phyloP scores from a whole-genome alignment of 345 rosid genomes.

The Salix arbutifolia region DNA sequence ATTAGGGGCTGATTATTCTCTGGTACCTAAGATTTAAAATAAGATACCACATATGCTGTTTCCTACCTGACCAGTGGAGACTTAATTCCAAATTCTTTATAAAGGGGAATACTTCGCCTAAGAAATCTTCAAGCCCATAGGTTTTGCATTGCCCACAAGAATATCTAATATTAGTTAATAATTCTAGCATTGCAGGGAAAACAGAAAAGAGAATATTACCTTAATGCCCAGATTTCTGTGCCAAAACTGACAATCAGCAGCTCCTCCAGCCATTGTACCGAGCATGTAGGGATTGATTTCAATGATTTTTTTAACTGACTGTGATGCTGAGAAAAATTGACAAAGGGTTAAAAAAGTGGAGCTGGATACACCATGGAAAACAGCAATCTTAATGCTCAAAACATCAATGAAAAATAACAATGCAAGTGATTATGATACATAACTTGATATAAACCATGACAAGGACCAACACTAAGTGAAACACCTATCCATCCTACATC shows the following conservation, averaged over 20 bases:
- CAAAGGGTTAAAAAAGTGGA: neutral
- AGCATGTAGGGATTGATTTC: conserved; percentile 94
- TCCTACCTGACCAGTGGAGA: neutral
- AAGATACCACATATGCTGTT: neutral
- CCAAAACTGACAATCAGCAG: conserved; percentile 97
- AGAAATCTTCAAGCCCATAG: neutral
- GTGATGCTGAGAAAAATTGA: conserved; percentile 53
- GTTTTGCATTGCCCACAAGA: neutral
- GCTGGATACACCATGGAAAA: neutral
- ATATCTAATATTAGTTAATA: neutral
- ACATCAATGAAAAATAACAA: neutral
- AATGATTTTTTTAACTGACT: conserved; percentile 87
- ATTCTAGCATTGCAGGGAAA: neutral
- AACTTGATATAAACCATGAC: neutral
- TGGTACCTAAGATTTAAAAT: neutral
- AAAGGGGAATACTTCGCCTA: neutral
- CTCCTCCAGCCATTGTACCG: conserved; percentile 98
- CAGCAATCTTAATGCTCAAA: neutral
- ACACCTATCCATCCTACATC: too few relatives aligned
- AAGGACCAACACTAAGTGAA: neutral
- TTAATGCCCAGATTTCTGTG: conserved; percentile 90
- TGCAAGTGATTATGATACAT: neutral
- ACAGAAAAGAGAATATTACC: conserved; percentile 32
- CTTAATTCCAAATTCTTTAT: neutral
- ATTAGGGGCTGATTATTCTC: neutral